Conservation (phyloP, 768 basidiomycete species). For the Podaxis mareebaensis region DNA sequence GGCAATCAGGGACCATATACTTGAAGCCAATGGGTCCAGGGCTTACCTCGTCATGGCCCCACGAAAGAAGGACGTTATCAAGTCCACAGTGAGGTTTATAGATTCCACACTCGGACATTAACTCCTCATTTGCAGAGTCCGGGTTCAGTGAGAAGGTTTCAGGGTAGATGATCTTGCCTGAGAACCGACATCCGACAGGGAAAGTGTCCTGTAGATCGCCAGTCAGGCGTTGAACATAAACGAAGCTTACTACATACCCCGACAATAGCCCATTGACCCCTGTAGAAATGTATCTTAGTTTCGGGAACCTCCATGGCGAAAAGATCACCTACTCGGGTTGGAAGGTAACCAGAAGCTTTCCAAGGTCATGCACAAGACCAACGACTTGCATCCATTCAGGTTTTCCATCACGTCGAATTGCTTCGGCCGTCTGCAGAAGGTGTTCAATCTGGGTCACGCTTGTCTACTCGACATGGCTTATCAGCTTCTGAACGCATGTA, state of each 20-base stretch:
- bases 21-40: conserved; percentile 6
- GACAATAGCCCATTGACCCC: conserved; percentile 93
- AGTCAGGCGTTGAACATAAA: conserved; percentile 17
- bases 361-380: conserved; percentile 89
- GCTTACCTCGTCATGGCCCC: conserved; percentile 87
- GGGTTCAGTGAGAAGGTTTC: conserved; percentile 75
- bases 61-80: conserved; percentile 85
- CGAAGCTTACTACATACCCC: conserved; percentile 51
- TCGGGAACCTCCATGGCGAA: neutral
- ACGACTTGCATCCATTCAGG: conserved; percentile 93
- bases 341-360: conserved; percentile 83
- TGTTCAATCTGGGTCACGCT: conserved; percentile 86
- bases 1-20: conserved; percentile 13
- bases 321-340: conserved; percentile 50
- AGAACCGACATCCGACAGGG: conserved; percentile 85
- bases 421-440: conserved; percentile 89
- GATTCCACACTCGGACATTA: conserved; percentile 72
- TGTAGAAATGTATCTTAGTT: neutral
- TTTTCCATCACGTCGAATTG: conserved; percentile 81
- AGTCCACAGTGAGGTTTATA: conserved; percentile 80
- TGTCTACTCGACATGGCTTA: conserved; percentile 48
- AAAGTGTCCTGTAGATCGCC: conserved; percentile 41
- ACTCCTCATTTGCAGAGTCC: conserved; percentile 62
- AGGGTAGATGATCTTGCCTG: conserved; percentile 81
- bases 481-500: conserved; percentile 14